phyloP scores from a whole-genome alignment of 2,329 filamentous ascomycete genomes.

The Sporothrix dimorphospora region DNA sequence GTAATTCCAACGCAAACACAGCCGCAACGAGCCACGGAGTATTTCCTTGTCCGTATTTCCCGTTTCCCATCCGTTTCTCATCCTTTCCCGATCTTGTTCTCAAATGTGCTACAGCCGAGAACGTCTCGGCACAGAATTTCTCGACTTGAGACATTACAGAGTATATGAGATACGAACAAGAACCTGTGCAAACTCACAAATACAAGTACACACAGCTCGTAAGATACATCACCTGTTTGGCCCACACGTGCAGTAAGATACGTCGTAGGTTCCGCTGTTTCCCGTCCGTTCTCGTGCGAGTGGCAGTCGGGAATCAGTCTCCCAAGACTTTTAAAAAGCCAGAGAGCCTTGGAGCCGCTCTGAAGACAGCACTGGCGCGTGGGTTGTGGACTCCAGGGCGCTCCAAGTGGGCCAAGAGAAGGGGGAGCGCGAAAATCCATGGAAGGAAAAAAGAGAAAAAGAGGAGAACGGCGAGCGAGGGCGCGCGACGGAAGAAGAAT shows the following conservation, averaged over 20 bases:
- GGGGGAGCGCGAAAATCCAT: background rate
- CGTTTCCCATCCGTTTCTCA: background rate
- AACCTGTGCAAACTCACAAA: too few relatives aligned
- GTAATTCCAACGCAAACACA: too few relatives aligned
- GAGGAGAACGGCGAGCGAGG: background rate
- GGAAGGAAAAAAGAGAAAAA: background rate
- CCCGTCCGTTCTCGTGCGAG: conserved; percentile 10
- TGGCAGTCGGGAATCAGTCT: background rate
- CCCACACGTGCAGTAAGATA: background rate
- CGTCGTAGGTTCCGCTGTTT: background rate
- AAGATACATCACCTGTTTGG: background rate
- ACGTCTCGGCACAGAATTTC: background rate
- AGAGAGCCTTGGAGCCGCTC: background rate
- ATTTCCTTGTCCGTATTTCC: background rate
- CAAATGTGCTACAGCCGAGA: background rate
- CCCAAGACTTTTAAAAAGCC: background rate
- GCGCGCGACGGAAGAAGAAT: background rate
- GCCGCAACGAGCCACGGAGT: background rate
- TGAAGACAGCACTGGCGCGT: background rate
- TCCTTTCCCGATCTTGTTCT: background rate
- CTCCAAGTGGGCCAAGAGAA: background rate
- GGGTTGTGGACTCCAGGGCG: background rate
- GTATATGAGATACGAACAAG: too few relatives aligned
- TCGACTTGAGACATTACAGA: background rate
- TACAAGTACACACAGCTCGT: background rate